Base-by-base conservation (phyloP, 805 yeast genomes). In the Nakazawaea sp. region DNA sequence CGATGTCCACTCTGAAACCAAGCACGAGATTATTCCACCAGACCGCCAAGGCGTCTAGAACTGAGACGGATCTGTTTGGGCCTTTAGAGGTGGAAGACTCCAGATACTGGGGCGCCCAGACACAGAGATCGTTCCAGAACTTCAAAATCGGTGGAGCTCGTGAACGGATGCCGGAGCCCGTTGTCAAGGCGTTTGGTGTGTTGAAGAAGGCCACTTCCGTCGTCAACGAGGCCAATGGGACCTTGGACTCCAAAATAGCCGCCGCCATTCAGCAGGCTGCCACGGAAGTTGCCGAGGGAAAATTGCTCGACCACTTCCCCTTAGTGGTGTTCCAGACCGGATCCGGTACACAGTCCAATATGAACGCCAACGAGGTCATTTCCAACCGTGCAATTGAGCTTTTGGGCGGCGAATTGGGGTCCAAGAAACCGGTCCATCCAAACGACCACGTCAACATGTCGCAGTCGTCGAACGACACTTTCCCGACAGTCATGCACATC, bases 401-500 rank as follows among this genome's bases (percentile, higher is more conserved):
- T 37, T 73, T 92, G 48, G 97, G 97, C 45, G 98, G 97, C 43
- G 73, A 70, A 55, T 65, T 82, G 55, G 98, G 98, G 44, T 81
- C 96, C 45, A 92, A 92, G 70, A 72, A 66, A 45, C 96, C 96
- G 23, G 96, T 92, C 39, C 98, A 92, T 66, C 98, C 98, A 48
- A 92, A 92, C 66, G 97, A 92, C 64, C 97, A 92, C 66, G 94
- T 89, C 54, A 92, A 92, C 73, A 89, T 87, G 86, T 85, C 96
- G 15, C 97, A 92, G 68, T 86, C 96, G n/a, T 87, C 96, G 32
- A 92, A 92, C 62, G 98, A 92, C 66, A 92, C 97, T 38, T 92
- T 92, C 84, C 98, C 98, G 50, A 89, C 98, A 26, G 98, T 90
- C 40, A 92, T 92, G 98, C 98, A 92, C 70, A 90, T 92, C 64